Percentiles rank a stretch among this genome's conserved stretches.
These are phyloP conservation scores for Coemansia sp. DNA, from an alignment of 192 early-diverging fungal species.

Conservation along the genomic window DNA sequence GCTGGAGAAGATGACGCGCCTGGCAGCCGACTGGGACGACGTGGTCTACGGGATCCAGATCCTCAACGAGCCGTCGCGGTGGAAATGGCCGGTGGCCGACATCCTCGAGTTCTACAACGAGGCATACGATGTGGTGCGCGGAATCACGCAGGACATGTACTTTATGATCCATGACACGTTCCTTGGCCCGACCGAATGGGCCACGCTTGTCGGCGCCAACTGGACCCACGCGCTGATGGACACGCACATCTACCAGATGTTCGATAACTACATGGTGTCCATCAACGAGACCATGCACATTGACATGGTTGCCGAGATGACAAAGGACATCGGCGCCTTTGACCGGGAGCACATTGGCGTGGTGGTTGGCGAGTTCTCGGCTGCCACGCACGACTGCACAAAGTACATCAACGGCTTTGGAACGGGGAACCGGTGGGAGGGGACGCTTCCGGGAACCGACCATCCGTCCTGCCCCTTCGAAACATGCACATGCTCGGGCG, in stretches of 20 bases:
- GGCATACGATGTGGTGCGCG: slow-evolving; percentile 43
- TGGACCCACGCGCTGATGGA: slow-evolving; percentile 55
- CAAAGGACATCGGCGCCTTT: slow-evolving; percentile 39
- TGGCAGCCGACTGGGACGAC: slow-evolving; percentile 54
- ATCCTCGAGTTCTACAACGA: slow-evolving; percentile 55
- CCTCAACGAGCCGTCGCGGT: slow-evolving; percentile 51
- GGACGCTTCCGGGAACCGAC: slow-evolving; percentile 48
- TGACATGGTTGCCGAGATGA: slow-evolving; percentile 35
- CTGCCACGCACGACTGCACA: slow-evolving; percentile 72
- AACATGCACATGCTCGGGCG: slow-evolving; percentile 60
- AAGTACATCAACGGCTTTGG: slow-evolving; percentile 71
- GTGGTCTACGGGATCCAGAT: slow-evolving; percentile 51
- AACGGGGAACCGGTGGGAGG: slow-evolving; percentile 64
- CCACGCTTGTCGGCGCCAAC: slow-evolving; percentile 27
- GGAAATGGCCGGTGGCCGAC: slow-evolving; percentile 41
- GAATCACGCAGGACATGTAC: slow-evolving; percentile 26
- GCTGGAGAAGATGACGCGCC: slow-evolving; percentile 55
- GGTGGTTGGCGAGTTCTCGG: slow-evolving; percentile 73
- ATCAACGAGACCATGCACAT: slow-evolving; percentile 44
- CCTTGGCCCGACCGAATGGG: slow-evolving; percentile 51
- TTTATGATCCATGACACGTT: slow-evolving; percentile 57
- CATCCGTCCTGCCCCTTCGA: slow-evolving; percentile 41
- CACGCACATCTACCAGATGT: slow-evolving; percentile 59
- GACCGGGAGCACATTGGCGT: slow-evolving; percentile 56
- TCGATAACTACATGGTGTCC: slow-evolving; percentile 46